Base-by-base conservation (phyloP, 139 green algal genomes). In the Chlamydomonas sp. region DNA sequence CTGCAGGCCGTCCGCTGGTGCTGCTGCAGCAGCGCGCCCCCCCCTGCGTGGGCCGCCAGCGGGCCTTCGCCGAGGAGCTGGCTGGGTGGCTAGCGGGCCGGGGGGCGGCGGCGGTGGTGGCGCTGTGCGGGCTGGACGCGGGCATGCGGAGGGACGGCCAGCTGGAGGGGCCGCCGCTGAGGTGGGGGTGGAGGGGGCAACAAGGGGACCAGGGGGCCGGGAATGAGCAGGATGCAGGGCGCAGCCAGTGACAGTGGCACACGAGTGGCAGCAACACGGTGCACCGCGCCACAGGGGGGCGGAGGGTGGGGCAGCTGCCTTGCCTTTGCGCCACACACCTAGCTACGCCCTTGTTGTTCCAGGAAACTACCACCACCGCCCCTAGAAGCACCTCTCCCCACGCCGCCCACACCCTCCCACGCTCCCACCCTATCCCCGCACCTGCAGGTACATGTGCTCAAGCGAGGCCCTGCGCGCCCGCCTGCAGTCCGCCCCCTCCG, bases 1-100 rank as follows among this genome's bases (percentile, higher is more conserved):
- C 57, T 60, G n/a, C 81, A 86, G 81, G 81, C 60, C 62, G 14
- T 1, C 71, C 61, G 31, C 62, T 95, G 3, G 92, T 93, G 20
- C 66, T 97, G 16, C 85, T 97, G 63, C 96, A 98, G 90, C 96
- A 98, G 88, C 89, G 96, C 8, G 89, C 93, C 0, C 92, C 96
- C 16, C 90, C 92, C 2, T 85, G 91, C 3, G 77, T 87, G 2
- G 94, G 94, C 72, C 87, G 89, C 9, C 94, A 97, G 78, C 31
- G 74, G 2, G 85, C 77, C 5, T 95, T 94, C 66, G 94, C 91
- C 4, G 12, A 72, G 1, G 86, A 87, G 74, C 73, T 98, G 15
- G 91, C 89, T 1, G 86, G 60, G 0, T 98, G 94, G 91, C 64
- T 91, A 6, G 61, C 83, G 78, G 63, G 1, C 2, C 16, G 61